phyloP scores from a whole-genome alignment of 192 early-diverging fungal genomes.

The Podila minutissima region DNA sequence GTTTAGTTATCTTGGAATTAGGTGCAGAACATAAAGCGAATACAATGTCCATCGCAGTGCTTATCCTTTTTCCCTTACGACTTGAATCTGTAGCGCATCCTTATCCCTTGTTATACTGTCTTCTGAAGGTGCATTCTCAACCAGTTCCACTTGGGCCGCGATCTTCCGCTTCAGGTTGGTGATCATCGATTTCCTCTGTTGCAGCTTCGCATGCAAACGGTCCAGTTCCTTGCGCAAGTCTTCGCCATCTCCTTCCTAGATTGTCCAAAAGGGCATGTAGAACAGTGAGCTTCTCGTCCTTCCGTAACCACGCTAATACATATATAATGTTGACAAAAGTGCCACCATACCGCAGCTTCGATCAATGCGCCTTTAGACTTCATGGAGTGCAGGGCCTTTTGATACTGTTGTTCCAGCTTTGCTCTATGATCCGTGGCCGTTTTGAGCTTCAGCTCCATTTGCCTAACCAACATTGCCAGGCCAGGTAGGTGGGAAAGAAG shows the following conservation, averaged over 20 bases:
- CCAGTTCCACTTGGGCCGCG: slow-evolving; percentile 21
- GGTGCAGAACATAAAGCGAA: background rate
- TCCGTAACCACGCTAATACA: background rate
- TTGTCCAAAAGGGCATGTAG: background rate
- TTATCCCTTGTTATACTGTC: slow-evolving; percentile 23
- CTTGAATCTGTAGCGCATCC: slow-evolving; percentile 25
- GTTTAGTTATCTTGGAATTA: too few species aligned
- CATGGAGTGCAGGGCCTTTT: slow-evolving; percentile 26
- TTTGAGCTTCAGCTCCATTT: slow-evolving; percentile 18
- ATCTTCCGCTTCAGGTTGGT: slow-evolving; percentile 46
- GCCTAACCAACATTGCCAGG: slow-evolving; percentile 8
- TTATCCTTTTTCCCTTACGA: slow-evolving; percentile 27
- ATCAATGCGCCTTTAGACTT: slow-evolving; percentile 9
- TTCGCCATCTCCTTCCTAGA: slow-evolving; percentile 47
- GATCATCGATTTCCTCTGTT: slow-evolving; percentile 39
- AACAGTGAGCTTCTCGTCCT: too few species aligned
- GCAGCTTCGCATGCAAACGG: slow-evolving; percentile 40
- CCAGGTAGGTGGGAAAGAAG: background rate
- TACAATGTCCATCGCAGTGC: background rate
- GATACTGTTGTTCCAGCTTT: slow-evolving; percentile 15
- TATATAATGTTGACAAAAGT: background rate
- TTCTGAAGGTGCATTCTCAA: slow-evolving; percentile 24
- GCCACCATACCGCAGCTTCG: slow-evolving; percentile 20
- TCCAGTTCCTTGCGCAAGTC: slow-evolving; percentile 41
- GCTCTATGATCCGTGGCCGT: slow-evolving; percentile 13